Evolutionary conservation across 2,329 filamentous ascomycete genomes (phyloP).

Genomic region (Sporothrix inflata): DNA sequence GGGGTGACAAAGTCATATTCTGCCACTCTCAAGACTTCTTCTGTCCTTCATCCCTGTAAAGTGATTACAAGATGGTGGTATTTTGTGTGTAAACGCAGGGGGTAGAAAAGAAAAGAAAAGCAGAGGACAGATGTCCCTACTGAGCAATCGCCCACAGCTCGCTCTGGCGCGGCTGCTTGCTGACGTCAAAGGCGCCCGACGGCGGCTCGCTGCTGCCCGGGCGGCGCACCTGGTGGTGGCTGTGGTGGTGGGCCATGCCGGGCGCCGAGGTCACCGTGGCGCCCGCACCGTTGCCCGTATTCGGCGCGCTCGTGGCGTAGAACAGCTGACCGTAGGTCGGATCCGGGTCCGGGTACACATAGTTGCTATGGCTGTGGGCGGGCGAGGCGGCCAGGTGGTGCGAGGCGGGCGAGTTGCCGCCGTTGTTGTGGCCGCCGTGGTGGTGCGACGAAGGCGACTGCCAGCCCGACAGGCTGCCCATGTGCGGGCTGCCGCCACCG

Average conservation of each 20-base stretch:
- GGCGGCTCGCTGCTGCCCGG: conserved; percentile 16
- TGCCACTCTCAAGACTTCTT: background rate
- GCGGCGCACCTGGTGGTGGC: conserved; percentile 4
- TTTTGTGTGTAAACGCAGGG: background rate
- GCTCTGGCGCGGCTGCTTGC: conserved; percentile 54
- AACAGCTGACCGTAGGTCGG: conserved; percentile 70
- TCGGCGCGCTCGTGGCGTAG: conserved; percentile 56
- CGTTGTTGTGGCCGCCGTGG: conserved; percentile 59
- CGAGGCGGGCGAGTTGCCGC: conserved; percentile 38
- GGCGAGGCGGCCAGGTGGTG: conserved; percentile 27
- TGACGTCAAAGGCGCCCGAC: conserved; percentile 23
- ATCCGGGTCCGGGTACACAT: conserved; percentile 84
- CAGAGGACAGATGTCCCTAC: conserved; percentile 36
- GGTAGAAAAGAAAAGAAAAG: background rate
- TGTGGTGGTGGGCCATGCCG: conserved; percentile 6
- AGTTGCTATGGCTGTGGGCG: conserved; percentile 44
- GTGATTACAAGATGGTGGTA: conserved; percentile 4
- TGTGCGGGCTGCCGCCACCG: conserved; percentile 83
- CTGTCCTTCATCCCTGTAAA: background rate
- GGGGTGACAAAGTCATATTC: background rate
- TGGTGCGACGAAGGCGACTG: conserved; percentile 77
- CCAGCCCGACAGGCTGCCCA: conserved; percentile 75
- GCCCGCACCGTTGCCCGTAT: conserved; percentile 57
- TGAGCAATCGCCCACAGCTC: conserved; percentile 59
- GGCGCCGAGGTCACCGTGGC: conserved; percentile 4